Base-by-base conservation (phyloP, 495 filamentous ascomycete genomes). In the Penicillium coffeae region DNA sequence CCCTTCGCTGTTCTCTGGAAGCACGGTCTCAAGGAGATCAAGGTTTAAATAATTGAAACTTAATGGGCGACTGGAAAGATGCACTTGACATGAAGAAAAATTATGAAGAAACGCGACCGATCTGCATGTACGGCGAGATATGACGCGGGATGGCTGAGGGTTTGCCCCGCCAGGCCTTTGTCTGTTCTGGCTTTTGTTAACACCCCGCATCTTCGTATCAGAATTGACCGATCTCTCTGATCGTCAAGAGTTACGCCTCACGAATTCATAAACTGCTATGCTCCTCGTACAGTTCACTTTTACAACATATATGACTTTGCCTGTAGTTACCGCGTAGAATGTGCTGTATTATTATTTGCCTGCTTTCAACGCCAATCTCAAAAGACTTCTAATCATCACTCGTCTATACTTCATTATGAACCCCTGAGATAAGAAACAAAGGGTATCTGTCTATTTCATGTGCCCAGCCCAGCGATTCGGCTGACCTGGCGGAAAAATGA, bases 1-100 rank as follows among this genome's bases (percentile, higher is more conserved):
- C 93, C 93, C 30, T 98, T 76, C 60, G 77, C 96, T 45, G 84
- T 80, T 50, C 74, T 95, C 77, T 98, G 93, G 94, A 96, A 96
- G 82, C 85, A 96, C 70, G 94, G 93, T 57, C 75, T 98, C 58
- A 78, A 73, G 52, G 86, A 86, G 77, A 81, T 82, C 79, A 98
- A 98, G 84, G 92, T 97, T 52, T 98, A 89, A 83, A 38, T 32
- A n/a, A 16, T 45, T 43, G 21, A 45, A 51, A 30, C 39, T 47
- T 34, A 35, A 35, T 36, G 45, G 50, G 34, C 46, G 48, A 61
- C 53, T 60, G 68, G 61, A 60, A 32, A 13, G 25, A 15, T 48
- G 60, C 48, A 63, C 62, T 58, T 61, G 54, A 60, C 58, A 44
- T 43, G 50, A 62, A 62, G 58, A 56, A 63, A 59, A 55, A 61